phyloP scores from a whole-genome alignment of 805 yeast species.

The Wickerhamomyces bisporus region DNA sequence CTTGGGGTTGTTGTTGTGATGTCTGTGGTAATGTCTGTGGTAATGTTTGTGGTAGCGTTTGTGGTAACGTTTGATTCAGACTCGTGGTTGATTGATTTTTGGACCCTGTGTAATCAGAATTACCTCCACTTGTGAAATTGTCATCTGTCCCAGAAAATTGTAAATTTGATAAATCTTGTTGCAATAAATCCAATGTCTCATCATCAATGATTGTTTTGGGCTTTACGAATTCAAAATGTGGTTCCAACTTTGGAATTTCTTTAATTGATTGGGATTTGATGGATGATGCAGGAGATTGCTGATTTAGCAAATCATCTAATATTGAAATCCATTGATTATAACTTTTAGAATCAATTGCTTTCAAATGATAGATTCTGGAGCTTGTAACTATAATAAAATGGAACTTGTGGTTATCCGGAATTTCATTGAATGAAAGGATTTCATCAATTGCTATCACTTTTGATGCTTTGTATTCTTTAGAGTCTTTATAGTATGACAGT shows the following conservation, averaged over 20 bases:
- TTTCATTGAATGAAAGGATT: constrained; percentile 14
- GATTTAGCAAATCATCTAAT: constrained; percentile 15
- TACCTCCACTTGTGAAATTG: constrained; percentile 20
- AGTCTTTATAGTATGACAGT: constrained; percentile 34
- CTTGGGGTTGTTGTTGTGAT: too few species aligned
- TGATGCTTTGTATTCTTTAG: constrained; percentile 33
- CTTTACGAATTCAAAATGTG: constrained; percentile 1
- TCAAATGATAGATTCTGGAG: constrained; percentile 17
- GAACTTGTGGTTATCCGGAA: constrained; percentile 16
- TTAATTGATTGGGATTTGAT: too few species aligned
- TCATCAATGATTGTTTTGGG: constrained; percentile 1
- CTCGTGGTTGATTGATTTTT: constrained; percentile 10
- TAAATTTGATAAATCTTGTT: constrained; percentile 7
- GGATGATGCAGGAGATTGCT: not conserved
- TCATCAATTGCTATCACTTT: constrained; percentile 25
- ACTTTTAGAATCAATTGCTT: constrained; percentile 16
- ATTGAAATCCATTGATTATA: constrained; percentile 17
- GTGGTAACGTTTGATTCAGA: too few species aligned
- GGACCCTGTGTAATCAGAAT: constrained; percentile 6
- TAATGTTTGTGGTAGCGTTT: too few species aligned
- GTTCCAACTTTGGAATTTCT: not conserved
- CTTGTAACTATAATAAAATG: constrained; percentile 22
- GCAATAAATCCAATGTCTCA: constrained; percentile 1
- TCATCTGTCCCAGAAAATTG: constrained; percentile 22
- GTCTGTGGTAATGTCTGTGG: too few species aligned